Base-by-base conservation (phyloP, 139 green algal species). In the Nannochloris sp. region DNA sequence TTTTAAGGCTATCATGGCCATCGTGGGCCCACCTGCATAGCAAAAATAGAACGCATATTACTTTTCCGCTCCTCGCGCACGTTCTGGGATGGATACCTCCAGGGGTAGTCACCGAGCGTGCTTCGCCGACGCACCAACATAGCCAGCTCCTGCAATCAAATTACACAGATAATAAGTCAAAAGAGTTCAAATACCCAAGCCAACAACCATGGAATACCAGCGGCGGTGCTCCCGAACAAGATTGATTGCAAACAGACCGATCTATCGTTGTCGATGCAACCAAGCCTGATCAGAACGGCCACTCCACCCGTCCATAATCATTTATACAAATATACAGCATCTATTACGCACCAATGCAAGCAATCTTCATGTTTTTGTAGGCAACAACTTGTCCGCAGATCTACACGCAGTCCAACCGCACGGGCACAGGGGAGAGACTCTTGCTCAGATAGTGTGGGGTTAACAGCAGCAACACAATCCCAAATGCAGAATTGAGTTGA, bases 1-100 rank as follows among this genome's bases (percentile, higher is more conserved):
- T 70, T 97, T 96, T 23, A 89, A 67, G 31, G 92, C 93, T 49
- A 97, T 95, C 83, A 89, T 89, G 26, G 83, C 83, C 83, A 89
- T 89, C 25, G 83, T 89, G 26, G 83, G 83, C 2, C 83, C 83
- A 36, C 70, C 70, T 72, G 36, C 28, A 61, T 73, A 67, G 49
- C 71, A 53, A 53, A 53, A 40, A 40, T 40, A 40, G 33, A 40
- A 40, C 33, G 33, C 33, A 9, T 8, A 40, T 40, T 40, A 40
- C 33, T 8, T 40, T 40, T 13, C 33, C 9, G 9, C 33, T 8
- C 9, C 33, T 40, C 8, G 33, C 33, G 33, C 33, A 40, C 33
- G 6, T 40, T 40, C 33, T 13, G 33, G 33, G 33, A 9, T 40
- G 33, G 33, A 9, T 40, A 40, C 33, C 33, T 40, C 33, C 33